A percentile compares a stretch with the other conserved stretches of the same genome.
Evolutionary conservation across 805 yeast species (phyloP).

Genomic region (Wickerhamomyces bovis): DNA sequence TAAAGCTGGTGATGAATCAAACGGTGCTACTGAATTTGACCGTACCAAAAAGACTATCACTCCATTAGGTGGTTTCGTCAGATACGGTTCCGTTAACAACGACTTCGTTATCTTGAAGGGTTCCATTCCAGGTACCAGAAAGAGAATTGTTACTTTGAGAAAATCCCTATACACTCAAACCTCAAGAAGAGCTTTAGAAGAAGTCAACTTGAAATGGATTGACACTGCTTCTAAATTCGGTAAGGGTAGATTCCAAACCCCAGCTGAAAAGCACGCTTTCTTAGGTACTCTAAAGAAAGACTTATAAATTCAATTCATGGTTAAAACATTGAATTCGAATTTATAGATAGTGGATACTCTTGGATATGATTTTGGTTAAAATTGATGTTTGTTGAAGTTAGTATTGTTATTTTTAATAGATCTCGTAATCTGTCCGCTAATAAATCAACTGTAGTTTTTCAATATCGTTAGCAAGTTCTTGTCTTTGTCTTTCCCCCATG

Average conservation of each 20-base stretch:
- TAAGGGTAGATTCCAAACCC: constrained; percentile 99
- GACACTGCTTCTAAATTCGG: constrained; percentile 99
- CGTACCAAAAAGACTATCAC: constrained; percentile 99
- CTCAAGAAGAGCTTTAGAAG: constrained; percentile 94
- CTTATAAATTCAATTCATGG: constrained; percentile 39
- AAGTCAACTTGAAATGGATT: constrained; percentile 97
- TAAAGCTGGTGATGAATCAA: constrained; percentile 88
- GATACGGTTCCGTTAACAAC: constrained; percentile 97
- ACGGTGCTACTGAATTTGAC: constrained; percentile 96
- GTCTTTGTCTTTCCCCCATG: too few species aligned
- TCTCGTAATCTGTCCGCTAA: background rate
- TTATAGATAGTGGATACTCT: background rate
- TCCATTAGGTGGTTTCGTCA: constrained; percentile 99
- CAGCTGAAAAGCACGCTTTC: constrained; percentile 99
- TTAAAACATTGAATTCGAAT: background rate
- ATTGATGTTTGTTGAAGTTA: background rate
- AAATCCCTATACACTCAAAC: constrained; percentile 97
- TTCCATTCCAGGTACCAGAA: constrained; percentile 99
- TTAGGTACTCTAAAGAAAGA: constrained; percentile 99
- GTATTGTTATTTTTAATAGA: background rate
- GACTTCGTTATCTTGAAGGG: constrained; percentile 98
- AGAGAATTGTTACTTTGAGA: constrained; percentile 99
- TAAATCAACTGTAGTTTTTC: too few species aligned
- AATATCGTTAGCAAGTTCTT: too few species aligned
- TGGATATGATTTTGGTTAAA: background rate